Evolutionary conservation across 2,329 filamentous ascomycete genomes (phyloP).

Genomic region (Colletotrichum viniferum): DNA sequence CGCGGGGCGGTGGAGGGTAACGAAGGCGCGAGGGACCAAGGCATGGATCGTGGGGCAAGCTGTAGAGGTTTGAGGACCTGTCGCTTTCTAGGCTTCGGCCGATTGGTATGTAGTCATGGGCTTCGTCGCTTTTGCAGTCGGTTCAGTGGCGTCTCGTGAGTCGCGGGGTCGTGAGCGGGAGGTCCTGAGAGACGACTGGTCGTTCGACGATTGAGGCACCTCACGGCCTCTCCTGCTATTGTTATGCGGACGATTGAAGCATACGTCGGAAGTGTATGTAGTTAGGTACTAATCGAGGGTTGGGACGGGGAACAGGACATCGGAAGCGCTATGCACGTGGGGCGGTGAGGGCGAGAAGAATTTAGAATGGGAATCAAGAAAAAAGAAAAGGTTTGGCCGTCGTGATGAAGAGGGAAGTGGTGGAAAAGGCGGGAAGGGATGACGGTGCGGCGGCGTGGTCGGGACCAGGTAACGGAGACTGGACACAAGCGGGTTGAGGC

Average conservation of each 20-base stretch:
- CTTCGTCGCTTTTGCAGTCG: not conserved
- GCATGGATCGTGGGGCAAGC: not conserved
- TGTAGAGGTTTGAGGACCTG: not conserved
- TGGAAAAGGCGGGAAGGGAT: constrained; percentile 12
- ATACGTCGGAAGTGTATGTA: constrained; percentile 1
- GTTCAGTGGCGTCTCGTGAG: not conserved
- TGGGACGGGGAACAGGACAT: not conserved
- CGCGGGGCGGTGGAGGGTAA: not conserved
- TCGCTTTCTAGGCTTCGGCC: not conserved
- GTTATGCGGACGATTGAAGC: not conserved
- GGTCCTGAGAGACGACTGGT: not conserved
- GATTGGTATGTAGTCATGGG: not conserved
- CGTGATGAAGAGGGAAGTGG: constrained; percentile 3
- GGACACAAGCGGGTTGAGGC: not conserved
- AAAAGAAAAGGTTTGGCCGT: not conserved
- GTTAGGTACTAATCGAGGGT: not conserved
- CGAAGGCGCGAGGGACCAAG: not conserved
- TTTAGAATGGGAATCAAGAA: not conserved
- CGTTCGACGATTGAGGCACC: not conserved
- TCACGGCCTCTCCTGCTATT: constrained; percentile 7
- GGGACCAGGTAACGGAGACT: not conserved
- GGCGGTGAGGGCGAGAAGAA: not conserved
- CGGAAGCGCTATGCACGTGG: not conserved
- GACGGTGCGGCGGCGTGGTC: not conserved
- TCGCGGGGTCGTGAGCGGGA: not conserved